These are phyloP conservation scores for Diaporthe ilicicola DNA, from an alignment of 2,329 filamentous ascomycete species.

Conservation along the genomic window DNA sequence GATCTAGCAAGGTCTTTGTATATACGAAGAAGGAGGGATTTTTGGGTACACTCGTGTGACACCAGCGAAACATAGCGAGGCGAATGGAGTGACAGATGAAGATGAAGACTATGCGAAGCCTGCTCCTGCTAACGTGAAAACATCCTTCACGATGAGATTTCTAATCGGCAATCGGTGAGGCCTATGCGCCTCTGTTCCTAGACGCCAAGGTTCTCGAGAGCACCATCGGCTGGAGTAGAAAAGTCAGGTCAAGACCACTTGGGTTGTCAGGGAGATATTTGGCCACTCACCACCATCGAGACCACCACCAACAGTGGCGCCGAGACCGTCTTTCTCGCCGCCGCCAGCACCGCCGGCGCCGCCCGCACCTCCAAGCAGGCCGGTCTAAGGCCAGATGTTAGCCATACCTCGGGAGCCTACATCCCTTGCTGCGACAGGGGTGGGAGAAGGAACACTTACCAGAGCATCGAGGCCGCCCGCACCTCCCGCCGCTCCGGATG, in stretches of 20 bases:
- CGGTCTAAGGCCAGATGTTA: not conserved
- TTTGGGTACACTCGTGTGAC: conserved; percentile 9
- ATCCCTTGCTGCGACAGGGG: not conserved
- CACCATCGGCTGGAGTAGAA: not conserved
- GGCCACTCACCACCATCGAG: conserved; percentile 1
- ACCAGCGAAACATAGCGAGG: conserved; percentile 27
- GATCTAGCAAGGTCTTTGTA: conserved; percentile 24
- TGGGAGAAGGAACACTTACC: not conserved
- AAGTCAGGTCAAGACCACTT: not conserved
- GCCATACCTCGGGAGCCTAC: not conserved
- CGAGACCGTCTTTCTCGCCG: conserved; percentile 4
- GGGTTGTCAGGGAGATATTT: not conserved
- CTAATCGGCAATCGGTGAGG: too few relatives aligned
- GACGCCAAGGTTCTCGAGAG: not conserved
- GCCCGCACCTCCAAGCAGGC: not conserved
- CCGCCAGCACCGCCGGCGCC: not conserved
- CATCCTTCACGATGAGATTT: not conserved
- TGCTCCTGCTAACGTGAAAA: not conserved
- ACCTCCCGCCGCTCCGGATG: not conserved
- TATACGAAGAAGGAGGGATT: conserved; percentile 23
- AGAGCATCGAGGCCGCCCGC: not conserved
- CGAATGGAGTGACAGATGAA: conserved; percentile 19
- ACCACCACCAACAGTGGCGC: not conserved
- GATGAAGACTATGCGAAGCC: not conserved
- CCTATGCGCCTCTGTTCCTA: not conserved